These are phyloP conservation scores for Amanita inopinata DNA, from an alignment of 768 basidiomycete species.

Conservation along the genomic window DNA sequence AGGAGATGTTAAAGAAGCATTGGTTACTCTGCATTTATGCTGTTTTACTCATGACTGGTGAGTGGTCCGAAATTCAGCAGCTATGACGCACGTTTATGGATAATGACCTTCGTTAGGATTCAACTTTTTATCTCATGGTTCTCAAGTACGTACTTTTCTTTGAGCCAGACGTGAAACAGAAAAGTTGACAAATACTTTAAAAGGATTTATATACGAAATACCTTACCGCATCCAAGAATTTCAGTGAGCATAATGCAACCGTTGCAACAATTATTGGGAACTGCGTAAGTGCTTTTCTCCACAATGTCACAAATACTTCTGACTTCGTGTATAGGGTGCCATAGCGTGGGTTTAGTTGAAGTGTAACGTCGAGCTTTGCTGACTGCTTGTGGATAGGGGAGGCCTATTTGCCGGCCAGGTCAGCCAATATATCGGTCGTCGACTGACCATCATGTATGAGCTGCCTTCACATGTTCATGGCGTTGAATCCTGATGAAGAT, in stretches of 20 bases:
- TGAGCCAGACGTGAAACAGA: not conserved
- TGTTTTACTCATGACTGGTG: conserved; percentile 68
- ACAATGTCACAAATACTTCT: not conserved
- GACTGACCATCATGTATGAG: conserved; percentile 64
- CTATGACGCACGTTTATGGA: not conserved
- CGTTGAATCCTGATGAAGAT: conserved; percentile 1
- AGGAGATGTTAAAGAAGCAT: conserved; percentile 69
- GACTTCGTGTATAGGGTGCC: conserved; percentile 23
- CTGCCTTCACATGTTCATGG: not conserved
- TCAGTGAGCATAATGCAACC: conserved; percentile 48
- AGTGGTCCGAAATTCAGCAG: not conserved
- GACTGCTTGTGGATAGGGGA: conserved; percentile 29
- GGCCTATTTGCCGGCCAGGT: conserved; percentile 63
- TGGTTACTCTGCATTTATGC: conserved; percentile 83
- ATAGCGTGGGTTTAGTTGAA: conserved; percentile 19
- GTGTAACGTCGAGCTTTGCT: not conserved
- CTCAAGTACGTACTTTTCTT: conserved; percentile 31
- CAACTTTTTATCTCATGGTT: conserved; percentile 73
- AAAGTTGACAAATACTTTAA: not conserved
- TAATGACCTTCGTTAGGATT: conserved; percentile 33
- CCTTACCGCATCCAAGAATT: conserved; percentile 50
- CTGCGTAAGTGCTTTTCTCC: conserved; percentile 28
- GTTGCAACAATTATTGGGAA: conserved; percentile 78
- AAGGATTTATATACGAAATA: conserved; percentile 79
- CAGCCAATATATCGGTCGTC: conserved; percentile 72